Evolutionary conservation across 345 rosid species (phyloP).

Genomic region (Crucihimalaya himalaica): DNA sequence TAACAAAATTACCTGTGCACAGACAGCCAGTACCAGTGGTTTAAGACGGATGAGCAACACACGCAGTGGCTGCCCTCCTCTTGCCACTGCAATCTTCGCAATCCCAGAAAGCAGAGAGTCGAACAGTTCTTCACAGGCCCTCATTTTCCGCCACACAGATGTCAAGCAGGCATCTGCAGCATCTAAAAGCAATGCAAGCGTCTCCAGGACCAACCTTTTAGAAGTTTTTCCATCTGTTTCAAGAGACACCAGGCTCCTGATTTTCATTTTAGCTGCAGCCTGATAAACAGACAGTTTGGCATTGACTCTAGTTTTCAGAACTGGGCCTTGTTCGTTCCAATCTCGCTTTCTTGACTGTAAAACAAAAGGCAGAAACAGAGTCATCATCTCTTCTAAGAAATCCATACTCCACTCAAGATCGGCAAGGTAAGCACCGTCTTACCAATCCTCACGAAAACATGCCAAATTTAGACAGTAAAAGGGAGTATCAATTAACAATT

Average conservation of each 20-base stretch:
- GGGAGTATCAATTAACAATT: neutral
- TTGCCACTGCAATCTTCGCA: constrained; percentile 77
- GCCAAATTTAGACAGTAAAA: constrained; percentile 5
- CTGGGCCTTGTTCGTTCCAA: constrained; percentile 86
- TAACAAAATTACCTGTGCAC: constrained; percentile 69
- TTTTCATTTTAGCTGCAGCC: constrained; percentile 79
- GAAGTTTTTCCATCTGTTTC: constrained; percentile 85
- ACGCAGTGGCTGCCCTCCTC: constrained; percentile 96
- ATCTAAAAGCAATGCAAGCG: constrained; percentile 76
- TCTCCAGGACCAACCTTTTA: constrained; percentile 87
- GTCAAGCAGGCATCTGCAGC: constrained; percentile 92
- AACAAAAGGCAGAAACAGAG: constrained; percentile 35
- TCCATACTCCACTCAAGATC: constrained; percentile 19
- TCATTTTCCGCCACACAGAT: constrained; percentile 93
- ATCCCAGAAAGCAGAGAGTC: constrained; percentile 80
- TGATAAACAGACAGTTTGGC: constrained; percentile 84
- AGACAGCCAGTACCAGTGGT: constrained; percentile 80
- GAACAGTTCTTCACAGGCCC: constrained; percentile 86
- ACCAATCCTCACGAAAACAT: constrained; percentile 4
- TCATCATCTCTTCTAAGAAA: constrained; percentile 27
- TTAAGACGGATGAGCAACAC: constrained; percentile 94
- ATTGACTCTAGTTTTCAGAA: constrained; percentile 75
- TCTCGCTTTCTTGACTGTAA: constrained; percentile 91
- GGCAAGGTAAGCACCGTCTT: constrained; percentile 1
- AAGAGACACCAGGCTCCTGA: constrained; percentile 70